Evolutionary conservation across 2,329 filamentous ascomycete genomes (phyloP), one percentile per base, ranked within the genome.

Genomic region (Botrytis elliptica): DNA sequence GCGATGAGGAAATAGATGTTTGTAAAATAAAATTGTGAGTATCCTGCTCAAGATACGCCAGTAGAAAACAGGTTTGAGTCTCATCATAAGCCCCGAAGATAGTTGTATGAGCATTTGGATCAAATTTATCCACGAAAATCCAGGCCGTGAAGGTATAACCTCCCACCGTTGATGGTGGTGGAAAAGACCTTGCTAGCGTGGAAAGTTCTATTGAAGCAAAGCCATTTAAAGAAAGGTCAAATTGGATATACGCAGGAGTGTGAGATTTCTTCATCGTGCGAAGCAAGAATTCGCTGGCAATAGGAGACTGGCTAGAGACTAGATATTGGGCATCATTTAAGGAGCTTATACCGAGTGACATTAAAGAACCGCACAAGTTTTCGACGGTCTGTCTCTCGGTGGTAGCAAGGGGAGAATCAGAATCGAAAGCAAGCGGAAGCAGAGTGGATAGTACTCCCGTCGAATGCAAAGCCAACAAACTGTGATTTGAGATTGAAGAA

Each of bases 61-160:
- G 89, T 52, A 99, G 84, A 80, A 99, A 99, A 82, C 96, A 99
- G 8, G 93, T 94, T 82, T 98, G 95, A 8, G 90, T 94, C 5
- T 91, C 87, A 83, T 99, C 96, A 82, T 97, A 98, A 14, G 96
- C 93, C 40, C 96, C 96, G 81, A 99, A 99, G 22, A 99, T 88
- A 0, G 96, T 99, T 0, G 96, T 99, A 82, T 99, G 96, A 25
- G 92, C 91, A 64, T 89, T 88, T 8, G 89, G 85, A 81, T 99
- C 97, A 82, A 96, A 98, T 59, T 90, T 86, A 81, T 98, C 95
- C 74, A 99, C 89, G 33, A 92, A 90, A 68, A 97, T 88, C 96
- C 96, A 99, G 0, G 93, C 89, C 64, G 93, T 89, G 75, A 99
- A 92, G 0, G 94, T 97, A 83, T 98, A 99, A 33, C 96, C 97